Conservation (phyloP, 1,284 basidiomycete genomes). For the Leccinum subfulvum region DNA sequence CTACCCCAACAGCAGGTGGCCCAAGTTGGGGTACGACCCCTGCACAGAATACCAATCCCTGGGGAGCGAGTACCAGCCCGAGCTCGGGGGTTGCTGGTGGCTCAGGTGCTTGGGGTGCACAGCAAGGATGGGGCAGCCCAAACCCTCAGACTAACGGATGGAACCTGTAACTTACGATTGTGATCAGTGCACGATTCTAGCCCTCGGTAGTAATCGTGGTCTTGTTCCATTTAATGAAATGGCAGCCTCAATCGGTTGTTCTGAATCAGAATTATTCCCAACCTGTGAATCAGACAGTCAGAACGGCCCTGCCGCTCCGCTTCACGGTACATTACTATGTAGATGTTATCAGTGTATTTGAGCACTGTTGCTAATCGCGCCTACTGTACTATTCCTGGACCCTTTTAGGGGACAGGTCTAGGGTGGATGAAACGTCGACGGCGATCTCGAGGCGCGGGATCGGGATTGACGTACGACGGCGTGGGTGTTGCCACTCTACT, state of each 20-base stretch:
- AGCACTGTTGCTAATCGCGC: too few relatives aligned
- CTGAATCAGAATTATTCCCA: neutral
- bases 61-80: conserved; percentile 36
- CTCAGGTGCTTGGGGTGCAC: conserved; percentile 31
- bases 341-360: too few relatives aligned
- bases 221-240: neutral
- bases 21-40: conserved; percentile 40
- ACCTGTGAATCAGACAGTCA: neutral
- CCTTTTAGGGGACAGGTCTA: too few relatives aligned
- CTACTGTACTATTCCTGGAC: too few relatives aligned
- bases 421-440: too few relatives aligned
- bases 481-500: too few relatives aligned
- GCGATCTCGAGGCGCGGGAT: too few relatives aligned
- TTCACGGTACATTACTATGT: too few relatives aligned
- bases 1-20: conserved; percentile 29
- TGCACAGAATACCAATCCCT: conserved; percentile 23
- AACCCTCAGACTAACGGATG: conserved; percentile 54
- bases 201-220: neutral
- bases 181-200: neutral
- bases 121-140: conserved; percentile 43
- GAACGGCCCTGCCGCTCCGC: too few relatives aligned
- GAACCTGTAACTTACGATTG: conserved; percentile 39
- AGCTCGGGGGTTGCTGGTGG: conserved; percentile 21
- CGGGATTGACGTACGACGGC: too few relatives aligned
- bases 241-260: neutral